Evolutionary conservation across 140 eudicot species (phyloP).

Genomic region (Ambrosia hybrid): DNA sequence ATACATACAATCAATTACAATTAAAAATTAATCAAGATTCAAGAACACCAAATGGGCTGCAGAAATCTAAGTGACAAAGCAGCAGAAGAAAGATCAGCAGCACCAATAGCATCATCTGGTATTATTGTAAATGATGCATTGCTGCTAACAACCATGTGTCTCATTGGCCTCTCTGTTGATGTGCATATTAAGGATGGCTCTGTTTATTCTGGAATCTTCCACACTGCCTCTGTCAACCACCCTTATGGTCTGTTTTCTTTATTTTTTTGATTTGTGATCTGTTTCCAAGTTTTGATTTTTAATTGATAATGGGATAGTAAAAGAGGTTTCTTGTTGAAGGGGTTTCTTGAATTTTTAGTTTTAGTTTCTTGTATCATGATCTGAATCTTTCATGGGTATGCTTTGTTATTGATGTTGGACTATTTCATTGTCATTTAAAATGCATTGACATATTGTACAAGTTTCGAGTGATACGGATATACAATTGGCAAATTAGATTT

Average conservation of each 20-base stretch:
- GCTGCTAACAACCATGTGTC: conserved; percentile 75
- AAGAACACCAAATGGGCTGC: conserved; percentile 49
- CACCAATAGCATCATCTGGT: not conserved
- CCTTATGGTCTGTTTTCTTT: conserved; percentile 44
- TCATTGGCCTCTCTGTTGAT: conserved; percentile 83
- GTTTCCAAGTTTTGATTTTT: too few relatives aligned
- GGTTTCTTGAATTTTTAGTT: conserved; percentile 1
- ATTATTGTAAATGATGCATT: conserved; percentile 54
- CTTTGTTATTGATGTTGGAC: too few relatives aligned
- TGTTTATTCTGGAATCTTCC: conserved; percentile 74
- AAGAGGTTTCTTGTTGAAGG: conserved; percentile 6
- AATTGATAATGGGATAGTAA: too few relatives aligned
- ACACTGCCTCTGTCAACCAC: conserved; percentile 60
- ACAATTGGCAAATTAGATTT: not conserved
- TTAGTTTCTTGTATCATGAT: not conserved
- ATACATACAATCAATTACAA: too few relatives aligned
- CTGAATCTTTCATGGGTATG: not conserved
- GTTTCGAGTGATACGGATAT: conserved; percentile 10
- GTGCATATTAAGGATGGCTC: conserved; percentile 87
- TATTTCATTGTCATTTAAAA: conserved; percentile 4
- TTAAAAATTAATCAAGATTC: too few relatives aligned
- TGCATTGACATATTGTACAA: not conserved
- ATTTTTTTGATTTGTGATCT: too few relatives aligned
- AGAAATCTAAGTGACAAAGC: conserved; percentile 28
- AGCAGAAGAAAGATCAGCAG: conserved; percentile 30